Percentiles rank a stretch among this genome's conserved stretches.
Conservation (phyloP, 169 alveolate genomes). For the Babesia microti region DNA sequence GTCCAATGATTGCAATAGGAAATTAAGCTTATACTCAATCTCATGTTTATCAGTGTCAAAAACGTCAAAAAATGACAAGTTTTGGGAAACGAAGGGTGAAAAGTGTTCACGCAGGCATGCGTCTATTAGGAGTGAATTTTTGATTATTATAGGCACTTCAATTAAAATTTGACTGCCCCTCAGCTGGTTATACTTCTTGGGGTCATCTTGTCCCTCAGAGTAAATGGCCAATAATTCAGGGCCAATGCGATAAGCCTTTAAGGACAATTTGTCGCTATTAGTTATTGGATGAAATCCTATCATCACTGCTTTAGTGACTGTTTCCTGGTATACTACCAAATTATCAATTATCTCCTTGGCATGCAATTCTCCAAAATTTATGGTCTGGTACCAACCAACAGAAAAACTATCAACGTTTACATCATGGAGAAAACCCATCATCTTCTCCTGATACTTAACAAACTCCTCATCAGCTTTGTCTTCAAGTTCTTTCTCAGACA, state of each 20-base stretch:
- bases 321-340: conserved; percentile 60
- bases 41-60: conserved; percentile 38
- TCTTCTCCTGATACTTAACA: conserved; percentile 65
- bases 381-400: conserved; percentile 75
- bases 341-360: conserved; percentile 61
- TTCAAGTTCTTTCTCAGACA: conserved; percentile 64
- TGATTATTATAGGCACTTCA: conserved; percentile 65
- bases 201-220: conserved; percentile 45
- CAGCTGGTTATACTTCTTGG: conserved; percentile 40
- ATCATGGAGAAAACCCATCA: conserved; percentile 71
- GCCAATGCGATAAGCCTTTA: conserved; percentile 65
- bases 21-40: conserved; percentile 51
- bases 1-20: conserved; percentile 61
- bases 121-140: conserved; percentile 65
- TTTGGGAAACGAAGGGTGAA: conserved; percentile 43
- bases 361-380: conserved; percentile 66
- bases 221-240: conserved; percentile 45
- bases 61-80: conserved; percentile 52
- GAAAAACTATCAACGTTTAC: conserved; percentile 70
- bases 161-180: conserved; percentile 53
- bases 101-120: conserved; percentile 62
- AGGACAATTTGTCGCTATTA: conserved; percentile 40
- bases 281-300: conserved; percentile 57
- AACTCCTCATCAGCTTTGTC: conserved; percentile 67
- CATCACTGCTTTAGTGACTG: conserved; percentile 54